A percentile compares a stretch with the other conserved stretches of the same genome.
Evolutionary conservation across 1,139 yeast genomes (phyloP).

Genomic region (Pichia inconspicua): DNA sequence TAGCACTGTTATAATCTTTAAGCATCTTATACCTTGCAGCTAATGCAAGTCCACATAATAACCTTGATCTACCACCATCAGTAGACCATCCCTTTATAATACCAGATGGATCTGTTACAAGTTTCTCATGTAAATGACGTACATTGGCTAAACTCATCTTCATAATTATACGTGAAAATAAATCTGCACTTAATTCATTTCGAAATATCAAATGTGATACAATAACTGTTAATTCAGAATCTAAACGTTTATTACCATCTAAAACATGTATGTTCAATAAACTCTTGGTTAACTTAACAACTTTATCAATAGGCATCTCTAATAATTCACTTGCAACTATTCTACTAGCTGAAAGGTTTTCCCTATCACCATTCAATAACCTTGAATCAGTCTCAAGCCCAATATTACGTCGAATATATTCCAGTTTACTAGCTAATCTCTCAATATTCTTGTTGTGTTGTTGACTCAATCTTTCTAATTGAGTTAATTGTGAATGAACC

Average conservation of each 20-base stretch:
- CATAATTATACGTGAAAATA: constrained; percentile 17
- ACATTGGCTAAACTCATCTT: constrained; percentile 13
- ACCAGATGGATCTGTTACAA: constrained; percentile 10
- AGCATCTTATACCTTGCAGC: constrained; percentile 21
- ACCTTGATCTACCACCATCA: constrained; percentile 5
- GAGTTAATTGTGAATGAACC: neutral
- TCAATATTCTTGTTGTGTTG: constrained; percentile 4
- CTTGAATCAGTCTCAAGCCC: constrained; percentile 2
- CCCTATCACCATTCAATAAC: neutral
- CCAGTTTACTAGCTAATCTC: constrained; percentile 5
- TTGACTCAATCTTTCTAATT: constrained; percentile 5
- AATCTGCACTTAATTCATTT: constrained; percentile 9
- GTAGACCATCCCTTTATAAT: constrained; percentile 10
- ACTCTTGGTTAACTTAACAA: constrained; percentile 1
- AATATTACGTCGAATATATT: constrained; percentile 9
- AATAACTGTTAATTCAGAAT: constrained; percentile 12
- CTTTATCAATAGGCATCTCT: constrained; percentile 7
- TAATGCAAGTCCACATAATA: constrained; percentile 17
- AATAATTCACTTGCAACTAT: constrained; percentile 6
- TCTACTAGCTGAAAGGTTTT: neutral
- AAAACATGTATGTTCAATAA: neutral
- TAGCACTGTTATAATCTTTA: constrained; percentile 13
- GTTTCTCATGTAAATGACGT: constrained; percentile 10
- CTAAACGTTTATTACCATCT: neutral
- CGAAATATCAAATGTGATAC: constrained; percentile 18